These are phyloP conservation scores for Amylostereum areolatum DNA, from an alignment of 1,284 basidiomycete genomes.

Conservation along the genomic window DNA sequence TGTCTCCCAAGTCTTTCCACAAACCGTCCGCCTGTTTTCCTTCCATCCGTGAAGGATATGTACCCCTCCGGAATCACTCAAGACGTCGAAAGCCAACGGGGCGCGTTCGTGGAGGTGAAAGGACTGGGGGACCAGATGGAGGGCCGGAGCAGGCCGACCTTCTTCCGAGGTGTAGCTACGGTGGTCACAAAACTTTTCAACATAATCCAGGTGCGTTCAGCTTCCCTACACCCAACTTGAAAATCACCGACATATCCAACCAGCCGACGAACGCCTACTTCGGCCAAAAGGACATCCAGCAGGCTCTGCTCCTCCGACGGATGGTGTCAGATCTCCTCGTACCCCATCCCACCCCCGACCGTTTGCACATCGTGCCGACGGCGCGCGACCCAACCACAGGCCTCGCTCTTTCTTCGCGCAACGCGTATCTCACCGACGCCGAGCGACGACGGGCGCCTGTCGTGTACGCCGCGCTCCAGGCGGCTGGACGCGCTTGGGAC, in stretches of 20 bases:
- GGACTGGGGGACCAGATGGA: conserved; percentile 88
- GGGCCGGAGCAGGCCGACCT: conserved; percentile 77
- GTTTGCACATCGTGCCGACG: conserved; percentile 82
- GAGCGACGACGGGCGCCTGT: conserved; percentile 70
- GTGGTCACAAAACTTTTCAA: conserved; percentile 96
- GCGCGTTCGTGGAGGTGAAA: conserved; percentile 89
- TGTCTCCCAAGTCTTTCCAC: conserved; percentile 20
- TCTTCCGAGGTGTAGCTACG: conserved; percentile 95
- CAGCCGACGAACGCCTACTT: conserved; percentile 93
- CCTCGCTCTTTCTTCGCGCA: conserved; percentile 89
- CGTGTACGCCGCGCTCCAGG: conserved; percentile 65
- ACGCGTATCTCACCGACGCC: conserved; percentile 69
- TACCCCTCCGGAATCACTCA: conserved; percentile 88
- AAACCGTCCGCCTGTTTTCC: conserved; percentile 70
- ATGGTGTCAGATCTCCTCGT: conserved; percentile 81
- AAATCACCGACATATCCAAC: not conserved
- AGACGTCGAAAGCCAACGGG: conserved; percentile 69
- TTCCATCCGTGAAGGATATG: conserved; percentile 75
- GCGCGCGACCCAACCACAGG: conserved; percentile 55
- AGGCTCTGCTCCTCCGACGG: conserved; percentile 84
- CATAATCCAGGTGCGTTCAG: conserved; percentile 61
- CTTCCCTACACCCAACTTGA: not conserved
- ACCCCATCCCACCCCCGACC: conserved; percentile 63
- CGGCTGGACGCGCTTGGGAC: conserved; percentile 51
- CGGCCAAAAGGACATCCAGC: conserved; percentile 98